Percentiles rank a stretch among this genome's conserved stretches.
Evolutionary conservation across 768 basidiomycete species (phyloP).

Genomic region (Phlegmacium glaucopus): DNA sequence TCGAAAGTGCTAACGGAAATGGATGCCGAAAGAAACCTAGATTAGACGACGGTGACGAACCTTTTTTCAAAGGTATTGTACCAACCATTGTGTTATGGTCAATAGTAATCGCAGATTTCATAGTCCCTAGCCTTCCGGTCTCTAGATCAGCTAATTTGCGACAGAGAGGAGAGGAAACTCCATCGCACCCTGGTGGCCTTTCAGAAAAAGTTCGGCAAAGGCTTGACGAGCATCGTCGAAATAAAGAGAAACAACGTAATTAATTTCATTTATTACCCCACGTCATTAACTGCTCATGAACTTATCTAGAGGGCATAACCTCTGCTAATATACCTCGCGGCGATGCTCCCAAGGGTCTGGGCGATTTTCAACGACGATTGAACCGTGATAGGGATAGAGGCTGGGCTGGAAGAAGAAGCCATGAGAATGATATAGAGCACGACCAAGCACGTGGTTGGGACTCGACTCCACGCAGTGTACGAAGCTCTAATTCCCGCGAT

Average conservation of each 20-base stretch:
- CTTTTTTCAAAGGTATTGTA: slow-evolving; percentile 80
- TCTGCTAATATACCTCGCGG: slow-evolving; percentile 52
- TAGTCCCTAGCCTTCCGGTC: slow-evolving; percentile 78
- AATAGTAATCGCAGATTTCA: background rate
- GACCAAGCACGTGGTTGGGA: slow-evolving; percentile 44
- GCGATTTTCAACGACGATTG: slow-evolving; percentile 89
- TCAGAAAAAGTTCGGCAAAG: slow-evolving; percentile 68
- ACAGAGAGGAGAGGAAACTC: slow-evolving; percentile 84
- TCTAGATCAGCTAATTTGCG: slow-evolving; percentile 53
- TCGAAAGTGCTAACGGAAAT: slow-evolving; percentile 37
- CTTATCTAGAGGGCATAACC: slow-evolving; percentile 61
- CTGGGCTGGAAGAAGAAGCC: slow-evolving; percentile 40
- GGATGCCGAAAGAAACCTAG: slow-evolving; percentile 65
- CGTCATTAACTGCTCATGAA: slow-evolving; percentile 1
- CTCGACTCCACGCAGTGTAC: slow-evolving; percentile 59
- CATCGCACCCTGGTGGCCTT: slow-evolving; percentile 88
- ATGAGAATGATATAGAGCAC: slow-evolving; percentile 24
- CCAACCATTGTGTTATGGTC: background rate
- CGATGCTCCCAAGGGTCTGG: slow-evolving; percentile 74
- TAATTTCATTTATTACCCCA: slow-evolving; percentile 5
- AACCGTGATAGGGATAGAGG: slow-evolving; percentile 68
- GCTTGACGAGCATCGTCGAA: slow-evolving; percentile 75
- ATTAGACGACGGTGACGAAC: slow-evolving; percentile 58
- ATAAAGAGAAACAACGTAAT: slow-evolving; percentile 71
- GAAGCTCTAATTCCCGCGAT: slow-evolving; percentile 42